Conservation (phyloP, 441 rosid genomes). For the Croton laevigatus region DNA sequence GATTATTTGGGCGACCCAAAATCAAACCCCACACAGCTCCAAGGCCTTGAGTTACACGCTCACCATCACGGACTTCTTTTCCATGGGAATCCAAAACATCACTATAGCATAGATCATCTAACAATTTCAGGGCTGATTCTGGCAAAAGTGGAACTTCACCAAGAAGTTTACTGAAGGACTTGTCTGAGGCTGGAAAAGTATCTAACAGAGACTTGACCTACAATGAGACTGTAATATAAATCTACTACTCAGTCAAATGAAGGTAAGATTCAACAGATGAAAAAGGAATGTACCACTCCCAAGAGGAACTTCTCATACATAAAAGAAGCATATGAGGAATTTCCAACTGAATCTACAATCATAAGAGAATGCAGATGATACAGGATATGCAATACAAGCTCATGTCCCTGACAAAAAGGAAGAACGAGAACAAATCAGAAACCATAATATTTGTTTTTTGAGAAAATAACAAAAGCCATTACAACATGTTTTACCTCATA, state of each 20-base stretch:
- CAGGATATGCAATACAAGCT: constrained; percentile 79
- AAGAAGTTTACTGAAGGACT: constrained; percentile 93
- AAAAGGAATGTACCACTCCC: constrained; percentile 64
- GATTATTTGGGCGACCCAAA: constrained; percentile 84
- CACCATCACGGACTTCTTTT: constrained; percentile 71
- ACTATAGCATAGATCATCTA: constrained; percentile 79
- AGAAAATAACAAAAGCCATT: neutral
- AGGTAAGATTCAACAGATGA: constrained; percentile 18
- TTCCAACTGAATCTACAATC: constrained; percentile 45
- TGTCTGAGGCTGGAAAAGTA: constrained; percentile 92
- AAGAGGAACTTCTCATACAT: constrained; percentile 82
- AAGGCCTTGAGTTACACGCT: constrained; percentile 99
- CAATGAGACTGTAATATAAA: constrained; percentile 36
- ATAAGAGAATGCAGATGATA: constrained; percentile 81
- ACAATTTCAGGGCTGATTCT: constrained; percentile 68
- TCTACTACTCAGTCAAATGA: constrained; percentile 23
- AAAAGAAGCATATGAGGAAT: constrained; percentile 49
- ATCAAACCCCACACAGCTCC: constrained; percentile 99
- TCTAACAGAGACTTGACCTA: constrained; percentile 90
- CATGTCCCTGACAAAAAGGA: constrained; percentile 71
- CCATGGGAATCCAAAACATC: constrained; percentile 63
- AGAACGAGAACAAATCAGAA: constrained; percentile 21
- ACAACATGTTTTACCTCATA: neutral
- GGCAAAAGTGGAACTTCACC: constrained; percentile 95
- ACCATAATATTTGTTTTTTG: neutral